Evolutionary conservation across 257 asterid species (phyloP), one percentile per base, ranked within the genome.

Genomic region (Nicotiana obtusifolia): DNA sequence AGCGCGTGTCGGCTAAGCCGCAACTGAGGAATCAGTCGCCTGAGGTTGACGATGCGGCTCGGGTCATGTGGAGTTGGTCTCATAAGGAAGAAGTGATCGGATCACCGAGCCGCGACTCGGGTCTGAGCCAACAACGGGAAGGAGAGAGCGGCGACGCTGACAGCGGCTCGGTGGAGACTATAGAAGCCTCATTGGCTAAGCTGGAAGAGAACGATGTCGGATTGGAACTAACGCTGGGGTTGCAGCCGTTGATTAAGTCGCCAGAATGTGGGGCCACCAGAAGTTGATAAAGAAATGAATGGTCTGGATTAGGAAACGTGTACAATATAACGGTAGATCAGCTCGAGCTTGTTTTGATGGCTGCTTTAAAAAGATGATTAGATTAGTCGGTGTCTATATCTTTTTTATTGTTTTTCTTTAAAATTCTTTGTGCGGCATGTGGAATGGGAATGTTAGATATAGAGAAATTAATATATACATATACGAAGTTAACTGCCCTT

Each of bases 41-140:
- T 0, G 91, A 88, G 2, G 89, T 86, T 1, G 86, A 84, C 3
- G 80, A 82, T 28, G 89, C 89, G 37, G 91, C 91, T 41, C 84
- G 87, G 30, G 90, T 87, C 5, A 87, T 87, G 84, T 85, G 86
- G 86, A 84, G 90, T 83, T 87, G 90, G 90, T 78, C 78, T 26
- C 86, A 82, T 7, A 78, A 71, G 37, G 85, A 83, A 15, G 81
- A 61, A 1, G 53, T 4, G 0, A 66, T 66, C 8, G 84, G 85
- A 3, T 84, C 87, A 0, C 61, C 86, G 17, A 84, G 90, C 64
- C 82, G 61, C 1, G 64, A 82, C 67, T 87, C 88, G 10, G 90
- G 59, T 85, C 64, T 67, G 30, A 30, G 83, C 54, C 52, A 80
- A 49, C 83, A 61, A 20, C 59, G 35, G 31, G 77, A 68, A 0